phyloP scores from a whole-genome alignment of 805 yeast species.

The Maudiozyma turicensis region DNA sequence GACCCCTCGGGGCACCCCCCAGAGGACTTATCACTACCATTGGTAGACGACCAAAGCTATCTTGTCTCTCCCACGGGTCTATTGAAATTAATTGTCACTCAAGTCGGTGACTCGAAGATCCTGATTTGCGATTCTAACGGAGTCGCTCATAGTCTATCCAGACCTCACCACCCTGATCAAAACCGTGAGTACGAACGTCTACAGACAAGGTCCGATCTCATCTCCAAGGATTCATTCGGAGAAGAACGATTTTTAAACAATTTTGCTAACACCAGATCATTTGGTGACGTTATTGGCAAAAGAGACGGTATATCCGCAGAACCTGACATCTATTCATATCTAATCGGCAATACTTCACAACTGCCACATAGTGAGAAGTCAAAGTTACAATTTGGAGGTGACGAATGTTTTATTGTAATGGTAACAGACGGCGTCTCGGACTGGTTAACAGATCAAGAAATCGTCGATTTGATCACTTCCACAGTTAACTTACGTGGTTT shows the following conservation, averaged over 20 bases:
- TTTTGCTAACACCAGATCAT: conserved; percentile 86
- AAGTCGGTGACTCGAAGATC: conserved; percentile 88
- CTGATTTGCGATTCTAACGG: conserved; percentile 78
- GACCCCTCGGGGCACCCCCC: conserved; percentile 1
- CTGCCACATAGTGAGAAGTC: conserved; percentile 31
- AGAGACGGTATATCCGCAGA: conserved; percentile 82
- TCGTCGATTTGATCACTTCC: conserved; percentile 75
- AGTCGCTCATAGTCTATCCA: conserved; percentile 65
- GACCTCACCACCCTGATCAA: conserved; percentile 80
- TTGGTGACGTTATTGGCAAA: conserved; percentile 81
- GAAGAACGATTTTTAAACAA: conserved; percentile 69
- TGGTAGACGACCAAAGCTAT: conserved; percentile 19
- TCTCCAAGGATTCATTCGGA: conserved; percentile 81
- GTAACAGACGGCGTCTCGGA: conserved; percentile 85
- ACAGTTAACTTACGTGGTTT: conserved; percentile 53
- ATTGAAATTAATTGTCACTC: conserved; percentile 67
- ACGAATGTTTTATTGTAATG: conserved; percentile 75
- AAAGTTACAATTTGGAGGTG: conserved; percentile 54
- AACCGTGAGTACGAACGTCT: conserved; percentile 68
- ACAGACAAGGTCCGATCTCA: neutral
- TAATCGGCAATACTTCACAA: conserved; percentile 51
- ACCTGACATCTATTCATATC: conserved; percentile 68
- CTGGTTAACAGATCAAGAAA: conserved; percentile 76
- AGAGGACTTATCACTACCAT: conserved; percentile 2
- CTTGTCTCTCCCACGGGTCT: conserved; percentile 52